Evolutionary conservation across 2,329 filamentous ascomycete genomes (phyloP).

Genomic region (Colletotrichum gigasporum): DNA sequence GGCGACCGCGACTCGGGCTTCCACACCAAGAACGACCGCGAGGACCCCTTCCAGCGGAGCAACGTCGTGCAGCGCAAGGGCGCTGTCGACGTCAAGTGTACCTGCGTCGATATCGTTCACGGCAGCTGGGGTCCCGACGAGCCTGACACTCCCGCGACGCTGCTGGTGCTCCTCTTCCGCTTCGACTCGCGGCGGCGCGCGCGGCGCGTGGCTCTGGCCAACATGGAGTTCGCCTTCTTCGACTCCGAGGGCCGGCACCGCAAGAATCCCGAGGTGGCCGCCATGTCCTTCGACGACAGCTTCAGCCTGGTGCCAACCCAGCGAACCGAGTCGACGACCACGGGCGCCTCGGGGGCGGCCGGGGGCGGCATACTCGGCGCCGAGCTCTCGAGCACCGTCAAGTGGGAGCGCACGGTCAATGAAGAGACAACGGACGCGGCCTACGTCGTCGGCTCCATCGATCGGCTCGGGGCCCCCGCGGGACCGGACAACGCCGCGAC

Average conservation of each 20-base stretch:
- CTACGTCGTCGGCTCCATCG: conserved; percentile 34
- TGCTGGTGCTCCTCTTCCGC: conserved; percentile 38
- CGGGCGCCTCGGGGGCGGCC: conserved; percentile 5
- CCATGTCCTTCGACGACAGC: conserved; percentile 33
- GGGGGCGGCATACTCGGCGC: conserved; percentile 27
- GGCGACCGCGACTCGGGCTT: conserved; percentile 33
- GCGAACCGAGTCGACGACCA: conserved; percentile 25
- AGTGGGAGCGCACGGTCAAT: conserved; percentile 35
- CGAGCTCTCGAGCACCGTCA: conserved; percentile 26
- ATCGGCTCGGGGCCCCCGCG: conserved; percentile 32
- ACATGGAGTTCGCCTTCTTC: conserved; percentile 35
- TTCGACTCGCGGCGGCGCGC: conserved; percentile 36
- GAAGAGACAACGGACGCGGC: conserved; percentile 32
- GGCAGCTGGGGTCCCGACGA: conserved; percentile 34
- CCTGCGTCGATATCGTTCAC: conserved; percentile 37
- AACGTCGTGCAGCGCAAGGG: conserved; percentile 36
- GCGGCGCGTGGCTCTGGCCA: conserved; percentile 36
- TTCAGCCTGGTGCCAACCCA: conserved; percentile 24
- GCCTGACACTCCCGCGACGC: conserved; percentile 32
- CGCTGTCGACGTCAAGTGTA: conserved; percentile 38
- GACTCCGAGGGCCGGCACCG: neutral
- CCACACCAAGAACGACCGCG: conserved; percentile 35
- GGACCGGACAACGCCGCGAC: conserved; percentile 33
- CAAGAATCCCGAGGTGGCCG: conserved; percentile 30
- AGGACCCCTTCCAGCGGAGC: conserved; percentile 34